These are phyloP conservation scores for Penicillium crustosum DNA, from an alignment of 2,329 filamentous ascomycete species.

Conservation along the genomic window DNA sequence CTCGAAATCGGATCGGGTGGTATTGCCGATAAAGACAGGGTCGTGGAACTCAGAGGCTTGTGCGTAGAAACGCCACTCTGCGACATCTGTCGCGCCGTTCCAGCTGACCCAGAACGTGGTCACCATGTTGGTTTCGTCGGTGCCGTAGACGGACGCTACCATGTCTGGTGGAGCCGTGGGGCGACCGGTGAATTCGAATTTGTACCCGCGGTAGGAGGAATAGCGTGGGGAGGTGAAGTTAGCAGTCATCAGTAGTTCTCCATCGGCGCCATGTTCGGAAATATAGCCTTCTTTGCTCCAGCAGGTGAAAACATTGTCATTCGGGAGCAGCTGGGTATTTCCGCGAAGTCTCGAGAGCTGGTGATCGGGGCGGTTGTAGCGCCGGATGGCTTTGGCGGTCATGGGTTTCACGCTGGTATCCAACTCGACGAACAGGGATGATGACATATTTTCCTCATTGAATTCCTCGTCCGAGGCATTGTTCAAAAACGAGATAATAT, in stretches of 20 bases:
- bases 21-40: conserved; percentile 20
- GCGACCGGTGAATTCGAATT: conserved; percentile 37
- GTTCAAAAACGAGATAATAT: conserved; percentile 36
- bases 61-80: conserved; percentile 36
- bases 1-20: conserved; percentile 22
- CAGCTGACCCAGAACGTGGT: conserved; percentile 37
- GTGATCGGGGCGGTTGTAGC: conserved; percentile 36
- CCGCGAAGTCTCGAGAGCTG: conserved; percentile 35
- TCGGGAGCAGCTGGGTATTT: conserved; percentile 36
- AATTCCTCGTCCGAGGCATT: conserved; percentile 35
- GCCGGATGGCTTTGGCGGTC: conserved; percentile 28
- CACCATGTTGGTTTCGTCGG: conserved; percentile 24
- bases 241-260: conserved; percentile 34
- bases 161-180: conserved; percentile 32
- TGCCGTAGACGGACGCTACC: conserved; percentile 32
- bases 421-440: conserved; percentile 32
- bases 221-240: conserved; percentile 34
- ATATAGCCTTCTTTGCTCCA: conserved; percentile 39
- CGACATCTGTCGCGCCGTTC: conserved; percentile 43
- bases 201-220: conserved; percentile 43
- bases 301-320: conserved; percentile 37
- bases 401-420: conserved; percentile 28
- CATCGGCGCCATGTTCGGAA: conserved; percentile 33
- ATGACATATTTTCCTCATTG: conserved; percentile 29
- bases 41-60: conserved; percentile 24